Percentiles rank a stretch among this genome's conserved stretches.
These are phyloP conservation scores for Coniochaeta hoffmannii DNA, from an alignment of 2,329 filamentous ascomycete species.

Conservation along the genomic window DNA sequence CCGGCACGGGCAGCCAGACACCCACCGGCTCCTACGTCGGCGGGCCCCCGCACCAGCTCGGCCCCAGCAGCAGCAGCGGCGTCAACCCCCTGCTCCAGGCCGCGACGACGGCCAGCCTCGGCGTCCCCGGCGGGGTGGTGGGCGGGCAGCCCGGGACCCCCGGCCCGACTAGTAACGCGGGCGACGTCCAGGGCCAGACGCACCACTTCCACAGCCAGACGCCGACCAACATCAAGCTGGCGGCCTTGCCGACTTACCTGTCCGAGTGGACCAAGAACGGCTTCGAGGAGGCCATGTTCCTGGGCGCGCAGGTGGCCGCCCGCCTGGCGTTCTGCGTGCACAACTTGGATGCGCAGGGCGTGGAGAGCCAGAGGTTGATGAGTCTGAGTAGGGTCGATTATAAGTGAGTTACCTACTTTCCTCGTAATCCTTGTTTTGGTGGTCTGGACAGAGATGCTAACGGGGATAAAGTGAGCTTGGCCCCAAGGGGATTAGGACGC, in stretches of 20 bases:
- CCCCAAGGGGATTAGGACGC: slow-evolving; percentile 44
- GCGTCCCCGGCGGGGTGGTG: slow-evolving; percentile 29
- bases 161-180: slow-evolving; percentile 22
- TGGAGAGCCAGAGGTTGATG: slow-evolving; percentile 48
- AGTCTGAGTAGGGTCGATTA: slow-evolving; percentile 52
- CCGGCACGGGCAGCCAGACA: slow-evolving; percentile 85
- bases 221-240: slow-evolving; percentile 74
- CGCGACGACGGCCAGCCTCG: slow-evolving; percentile 64
- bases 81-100: slow-evolving; percentile 91
- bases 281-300: slow-evolving; percentile 75
- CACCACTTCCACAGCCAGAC: slow-evolving; percentile 60
- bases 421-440: no score
- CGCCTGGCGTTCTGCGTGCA: slow-evolving; percentile 52
- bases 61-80: slow-evolving; percentile 33
- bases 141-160: slow-evolving; percentile 29
- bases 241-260: slow-evolving; percentile 75
- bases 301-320: slow-evolving; percentile 81
- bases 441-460: no score
- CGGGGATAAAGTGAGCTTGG: slow-evolving; percentile 39
- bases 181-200: slow-evolving; percentile 22
- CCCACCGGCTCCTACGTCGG: slow-evolving; percentile 59
- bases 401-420: slow-evolving; percentile 38
- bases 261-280: slow-evolving; percentile 81
- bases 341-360: slow-evolving; percentile 43
- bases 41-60: slow-evolving; percentile 40